Evolutionary conservation across 495 filamentous ascomycete species (phyloP), one percentile per base, ranked within the genome.

Genomic region (Articulospora tetracladia): DNA sequence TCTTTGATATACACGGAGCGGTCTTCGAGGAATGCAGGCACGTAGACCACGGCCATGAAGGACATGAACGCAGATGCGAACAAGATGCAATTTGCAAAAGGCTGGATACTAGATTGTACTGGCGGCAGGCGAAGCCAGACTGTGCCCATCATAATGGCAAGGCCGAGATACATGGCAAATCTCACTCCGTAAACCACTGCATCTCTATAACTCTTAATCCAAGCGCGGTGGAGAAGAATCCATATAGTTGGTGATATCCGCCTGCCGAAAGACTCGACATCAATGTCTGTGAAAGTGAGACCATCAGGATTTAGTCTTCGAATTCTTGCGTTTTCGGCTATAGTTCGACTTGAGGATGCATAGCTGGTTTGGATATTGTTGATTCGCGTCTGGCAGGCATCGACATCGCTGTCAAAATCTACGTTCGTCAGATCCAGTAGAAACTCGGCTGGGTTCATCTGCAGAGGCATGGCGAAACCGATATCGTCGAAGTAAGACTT

Each of bases 11-110:
- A 93, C 0, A 81, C 85, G 2, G 79, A 74, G 52, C 83, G 83
- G 69, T 93, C 90, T 73, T 93, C 90, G 11, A 93, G 77, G 75
- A 82, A 93, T 13, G 88, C 82, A 0, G 90, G 90, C 3, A 90
- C 85, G 68, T 92, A 93, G 6, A 88, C 90, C 0, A 89, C 86
- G 0, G 90, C 90, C 90, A 93, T 93, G 78, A 93, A 93, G 41
- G 85, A 89, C 88, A 93, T 91, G 75, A 93, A 93, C 0, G 89
- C 89, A 0, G 80, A 84, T n/a, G 89, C 89, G 69, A 90, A 92
- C 80, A 90, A 62, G 57, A 93, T 90, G 46, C 84, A 86, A 62
- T 93, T 93, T 68, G 82, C 87, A 66, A 90, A 87, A 3, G 89
- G 83, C 58, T 88, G 84, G 63, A 93, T 92, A 57, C 83, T 82